These are phyloP conservation scores for Solanum appendiculatum DNA, from an alignment of 257 asterid species.

Conservation along the genomic window DNA sequence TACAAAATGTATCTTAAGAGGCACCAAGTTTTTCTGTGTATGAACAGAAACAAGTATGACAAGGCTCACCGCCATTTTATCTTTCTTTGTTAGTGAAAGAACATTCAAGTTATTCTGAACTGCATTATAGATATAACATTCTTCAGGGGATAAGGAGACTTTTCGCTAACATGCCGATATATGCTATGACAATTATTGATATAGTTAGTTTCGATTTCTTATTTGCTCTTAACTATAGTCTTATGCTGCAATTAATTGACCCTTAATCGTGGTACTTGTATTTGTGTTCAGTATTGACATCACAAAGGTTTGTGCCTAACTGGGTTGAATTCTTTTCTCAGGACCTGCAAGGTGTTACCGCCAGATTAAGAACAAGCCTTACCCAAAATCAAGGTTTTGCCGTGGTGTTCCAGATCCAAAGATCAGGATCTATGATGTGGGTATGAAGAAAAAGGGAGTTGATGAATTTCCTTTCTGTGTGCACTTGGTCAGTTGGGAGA, in stretches of 20 bases:
- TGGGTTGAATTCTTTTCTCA: background rate
- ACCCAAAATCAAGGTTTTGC: constrained; percentile 10
- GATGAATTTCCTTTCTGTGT: constrained; percentile 13
- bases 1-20: background rate
- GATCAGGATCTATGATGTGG: constrained; percentile 14
- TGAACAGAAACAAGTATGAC: background rate
- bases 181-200: background rate
- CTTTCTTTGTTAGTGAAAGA: background rate
- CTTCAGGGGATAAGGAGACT: background rate
- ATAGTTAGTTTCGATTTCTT: background rate
- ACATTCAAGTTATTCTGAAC: background rate
- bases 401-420: constrained; percentile 18
- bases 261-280: background rate
- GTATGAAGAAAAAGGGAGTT: constrained; percentile 10
- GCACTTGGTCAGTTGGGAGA: constrained; percentile 17
- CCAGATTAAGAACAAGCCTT: constrained; percentile 13
- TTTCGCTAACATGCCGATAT: background rate
- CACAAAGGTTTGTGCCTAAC: background rate
- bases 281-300: background rate
- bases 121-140: background rate
- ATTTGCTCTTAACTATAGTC: background rate
- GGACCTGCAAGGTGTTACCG: constrained; percentile 19
- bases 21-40: background rate
- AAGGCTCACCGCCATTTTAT: background rate
- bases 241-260: background rate